These are phyloP conservation scores for Ganoderma multipileum DNA, from an alignment of 1,284 basidiomycete species.

Conservation along the genomic window DNA sequence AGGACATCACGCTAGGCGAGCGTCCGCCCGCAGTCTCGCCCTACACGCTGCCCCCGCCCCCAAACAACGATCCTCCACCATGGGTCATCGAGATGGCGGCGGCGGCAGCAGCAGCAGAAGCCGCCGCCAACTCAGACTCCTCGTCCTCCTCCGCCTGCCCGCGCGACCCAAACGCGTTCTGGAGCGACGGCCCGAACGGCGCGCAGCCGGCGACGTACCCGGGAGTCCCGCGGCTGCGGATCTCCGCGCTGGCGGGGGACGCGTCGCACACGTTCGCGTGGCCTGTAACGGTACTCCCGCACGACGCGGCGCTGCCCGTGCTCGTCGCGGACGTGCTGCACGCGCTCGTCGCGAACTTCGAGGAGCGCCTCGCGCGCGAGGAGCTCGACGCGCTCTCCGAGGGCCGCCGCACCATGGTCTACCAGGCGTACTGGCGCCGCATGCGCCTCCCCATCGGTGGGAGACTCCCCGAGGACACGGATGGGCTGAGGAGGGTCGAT, in stretches of 20 bases:
- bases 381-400: constrained; percentile 45
- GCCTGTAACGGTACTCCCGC: constrained; percentile 53
- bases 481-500: constrained; percentile 56
- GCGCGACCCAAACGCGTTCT: constrained; percentile 21
- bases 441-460: constrained; percentile 26
- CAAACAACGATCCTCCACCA: background rate
- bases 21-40: background rate
- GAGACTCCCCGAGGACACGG: constrained; percentile 29
- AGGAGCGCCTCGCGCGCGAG: constrained; percentile 44
- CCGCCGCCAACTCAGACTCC: too few relatives aligned
- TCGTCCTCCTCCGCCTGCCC: too few relatives aligned
- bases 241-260: constrained; percentile 59
- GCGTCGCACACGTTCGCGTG: constrained; percentile 53
- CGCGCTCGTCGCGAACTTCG: constrained; percentile 54
- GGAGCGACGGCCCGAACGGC: constrained; percentile 47
- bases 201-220: constrained; percentile 66
- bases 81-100: too few relatives aligned
- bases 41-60: constrained; percentile 1
- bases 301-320: constrained; percentile 47
- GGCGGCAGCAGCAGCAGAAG: too few relatives aligned
- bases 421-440: constrained; percentile 41
- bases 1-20: constrained; percentile 24
- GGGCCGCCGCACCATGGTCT: constrained; percentile 40
- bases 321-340: constrained; percentile 57
- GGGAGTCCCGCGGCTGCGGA: constrained; percentile 58